Percentiles rank a stretch among this genome's conserved stretches.
Conservation (phyloP, 2,329 filamentous ascomycete species). For the Apiospora sp. region DNA sequence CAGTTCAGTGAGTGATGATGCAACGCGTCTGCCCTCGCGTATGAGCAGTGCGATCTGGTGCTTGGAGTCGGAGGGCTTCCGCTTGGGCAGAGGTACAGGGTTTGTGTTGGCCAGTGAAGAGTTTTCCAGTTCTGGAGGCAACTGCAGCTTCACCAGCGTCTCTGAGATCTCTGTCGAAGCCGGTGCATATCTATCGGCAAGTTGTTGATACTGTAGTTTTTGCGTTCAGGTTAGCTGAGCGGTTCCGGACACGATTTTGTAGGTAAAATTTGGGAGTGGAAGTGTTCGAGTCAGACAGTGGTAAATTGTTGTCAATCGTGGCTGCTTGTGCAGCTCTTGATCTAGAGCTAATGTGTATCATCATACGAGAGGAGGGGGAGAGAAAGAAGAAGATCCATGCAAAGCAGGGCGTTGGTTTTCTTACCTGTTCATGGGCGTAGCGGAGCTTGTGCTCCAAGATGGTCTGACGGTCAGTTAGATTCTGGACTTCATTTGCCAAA, state of each 20-base stretch:
- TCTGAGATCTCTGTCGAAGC: slow-evolving; percentile 71
- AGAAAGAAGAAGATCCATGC: slow-evolving; percentile 9
- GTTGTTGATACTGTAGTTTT: slow-evolving; percentile 63
- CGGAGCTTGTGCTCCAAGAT: slow-evolving; percentile 72
- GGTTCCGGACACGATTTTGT: not conserved
- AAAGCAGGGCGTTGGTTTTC: slow-evolving; percentile 36
- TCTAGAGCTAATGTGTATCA: slow-evolving; percentile 79
- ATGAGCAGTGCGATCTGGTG: slow-evolving; percentile 70
- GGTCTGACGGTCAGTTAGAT: slow-evolving; percentile 68
- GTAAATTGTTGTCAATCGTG: slow-evolving; percentile 64
- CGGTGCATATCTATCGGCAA: slow-evolving; percentile 74
- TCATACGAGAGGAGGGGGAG: slow-evolving; percentile 44
- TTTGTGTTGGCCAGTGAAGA: slow-evolving; percentile 56
- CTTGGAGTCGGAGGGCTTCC: slow-evolving; percentile 54
- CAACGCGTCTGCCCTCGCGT: slow-evolving; percentile 68
- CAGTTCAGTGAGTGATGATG: slow-evolving; percentile 56
- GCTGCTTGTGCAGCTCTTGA: slow-evolving; percentile 71
- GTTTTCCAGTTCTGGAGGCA: slow-evolving; percentile 61
- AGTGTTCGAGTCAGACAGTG: slow-evolving; percentile 35
- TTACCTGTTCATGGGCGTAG: slow-evolving; percentile 72
- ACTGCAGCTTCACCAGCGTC: slow-evolving; percentile 71
- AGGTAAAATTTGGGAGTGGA: slow-evolving; percentile 10
- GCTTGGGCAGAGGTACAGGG: slow-evolving; percentile 63
- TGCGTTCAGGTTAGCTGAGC: slow-evolving; percentile 30
- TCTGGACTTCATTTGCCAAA: slow-evolving; percentile 71